Evolutionary conservation across 176 grass and related monocot genomes (phyloP), one percentile per base, ranked within the genome.

Genomic region (Metroxylon sagu): DNA sequence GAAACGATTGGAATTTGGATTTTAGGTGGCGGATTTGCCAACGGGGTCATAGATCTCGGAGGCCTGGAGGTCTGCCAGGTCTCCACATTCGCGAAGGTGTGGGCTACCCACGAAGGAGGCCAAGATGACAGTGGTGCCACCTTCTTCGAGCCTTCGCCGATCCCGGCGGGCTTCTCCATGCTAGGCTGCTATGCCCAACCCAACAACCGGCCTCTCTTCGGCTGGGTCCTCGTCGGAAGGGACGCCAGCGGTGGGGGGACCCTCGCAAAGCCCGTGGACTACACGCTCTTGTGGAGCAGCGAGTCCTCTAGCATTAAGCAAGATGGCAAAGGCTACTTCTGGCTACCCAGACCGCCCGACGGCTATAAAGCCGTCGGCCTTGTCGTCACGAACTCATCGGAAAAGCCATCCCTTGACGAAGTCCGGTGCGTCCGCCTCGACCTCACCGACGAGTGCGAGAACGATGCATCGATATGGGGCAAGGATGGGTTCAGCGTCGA

Each of bases 161-260:
- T 96, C 8, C 83, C 83, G 3, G 4, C 52, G n/a, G 91, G 83
- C 12, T 88, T 90, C 66, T 77, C 26, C 62, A n/a, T 78, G 16
- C 72, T 97, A 1, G 87, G 87, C 3, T 66, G 80, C 63, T 97
- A 91, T 64, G 80, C 72, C 5, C 84, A 97, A 43, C 72, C 87
- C 58, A 97, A 97, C 81, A 83, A 83, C 69, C 63, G 71, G 1
- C 76, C 66, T 3, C 75, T 91, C 54, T 91, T 61, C 12, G 87
- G 81, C 21, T 86, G 70, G 39, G 39, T 97, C 51, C 72, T 97
- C 25, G 84, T 85, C 66, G 81, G 23, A 1, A 75, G 66, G 0
- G 78, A 82, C 43, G 28, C 57, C 0, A 65, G 76, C 68, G 28
- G 28, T 25, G 26, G 23, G 1, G 73, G 62, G 1, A 6, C 74